Conservation (phyloP, 305 asterid genomes). For the Euphrasia arctica region DNA sequence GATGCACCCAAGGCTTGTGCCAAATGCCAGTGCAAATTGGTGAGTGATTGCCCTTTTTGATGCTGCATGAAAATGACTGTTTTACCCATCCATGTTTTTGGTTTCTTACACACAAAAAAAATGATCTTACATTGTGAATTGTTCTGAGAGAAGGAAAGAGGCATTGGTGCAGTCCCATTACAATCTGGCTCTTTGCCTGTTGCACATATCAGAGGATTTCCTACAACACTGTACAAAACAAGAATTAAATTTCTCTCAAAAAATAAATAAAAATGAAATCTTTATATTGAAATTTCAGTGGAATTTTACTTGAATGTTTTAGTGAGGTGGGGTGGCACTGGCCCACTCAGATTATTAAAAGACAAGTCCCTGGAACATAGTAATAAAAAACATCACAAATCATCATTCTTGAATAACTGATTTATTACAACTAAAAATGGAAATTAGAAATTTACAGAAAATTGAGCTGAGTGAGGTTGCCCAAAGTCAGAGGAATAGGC, state of each 20-base stretch:
- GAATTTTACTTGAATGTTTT: conserved; percentile 63
- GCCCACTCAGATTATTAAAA: conserved; percentile 59
- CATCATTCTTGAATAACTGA: neutral
- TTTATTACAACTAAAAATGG: conserved; percentile 3
- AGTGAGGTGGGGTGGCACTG: conserved; percentile 42
- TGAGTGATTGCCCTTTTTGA: conserved; percentile 40
- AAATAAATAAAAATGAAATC: neutral
- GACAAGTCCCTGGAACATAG: conserved; percentile 75
- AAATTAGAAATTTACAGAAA: conserved; percentile 54
- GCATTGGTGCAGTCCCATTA: conserved; percentile 68
- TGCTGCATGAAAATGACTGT: conserved; percentile 28
- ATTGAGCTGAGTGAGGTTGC: conserved; percentile 74
- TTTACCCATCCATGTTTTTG: too few species aligned
- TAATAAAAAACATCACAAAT: conserved; percentile 2
- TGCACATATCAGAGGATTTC: conserved; percentile 85
- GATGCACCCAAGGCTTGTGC: conserved; percentile 86
- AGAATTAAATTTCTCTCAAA: conserved; percentile 4
- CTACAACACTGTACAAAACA: conserved; percentile 53
- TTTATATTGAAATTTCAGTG: neutral
- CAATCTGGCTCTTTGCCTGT: conserved; percentile 82
- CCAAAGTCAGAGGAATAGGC: conserved; percentile 61
- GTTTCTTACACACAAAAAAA: neutral
- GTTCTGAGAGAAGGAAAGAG: conserved; percentile 47
- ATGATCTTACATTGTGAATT: conserved; percentile 55
- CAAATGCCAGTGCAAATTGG: conserved; percentile 71